Evolutionary conservation across 108 stramenopile genomes (phyloP).

Genomic region (Mayamaea pseudoterrestris): DNA sequence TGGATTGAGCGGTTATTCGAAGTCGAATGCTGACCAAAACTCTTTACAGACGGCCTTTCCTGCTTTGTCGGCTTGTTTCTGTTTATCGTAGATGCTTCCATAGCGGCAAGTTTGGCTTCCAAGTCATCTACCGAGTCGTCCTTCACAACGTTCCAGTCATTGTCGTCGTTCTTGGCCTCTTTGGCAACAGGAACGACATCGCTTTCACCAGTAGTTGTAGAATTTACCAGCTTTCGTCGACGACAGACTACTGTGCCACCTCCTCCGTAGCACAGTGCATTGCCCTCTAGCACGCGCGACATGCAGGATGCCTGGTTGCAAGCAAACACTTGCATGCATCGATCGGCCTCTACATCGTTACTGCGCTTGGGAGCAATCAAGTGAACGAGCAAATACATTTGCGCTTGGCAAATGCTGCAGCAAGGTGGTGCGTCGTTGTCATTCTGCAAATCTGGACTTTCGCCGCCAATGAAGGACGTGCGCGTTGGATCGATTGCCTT

Average conservation of each 20-base stretch:
- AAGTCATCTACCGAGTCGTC: slow-evolving; percentile 33
- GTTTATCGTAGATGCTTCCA: slow-evolving; percentile 12
- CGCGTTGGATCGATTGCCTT: slow-evolving; percentile 12
- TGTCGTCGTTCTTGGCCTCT: slow-evolving; percentile 7
- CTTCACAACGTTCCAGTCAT: slow-evolving; percentile 38
- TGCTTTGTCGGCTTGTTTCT: too few species aligned
- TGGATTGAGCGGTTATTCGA: too few species aligned
- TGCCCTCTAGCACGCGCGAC: slow-evolving; percentile 5
- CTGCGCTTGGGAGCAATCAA: slow-evolving; percentile 26
- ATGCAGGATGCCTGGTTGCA: slow-evolving; percentile 30
- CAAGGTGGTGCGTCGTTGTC: slow-evolving; percentile 7
- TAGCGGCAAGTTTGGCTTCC: slow-evolving; percentile 40
- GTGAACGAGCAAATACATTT: slow-evolving; percentile 48
- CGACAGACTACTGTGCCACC: slow-evolving; percentile 29
- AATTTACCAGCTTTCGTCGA: slow-evolving; percentile 2
- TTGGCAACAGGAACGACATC: slow-evolving; percentile 3
- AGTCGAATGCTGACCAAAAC: too few species aligned
- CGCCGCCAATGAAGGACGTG: slow-evolving; percentile 52
- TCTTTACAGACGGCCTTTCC: too few species aligned
- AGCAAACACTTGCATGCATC: slow-evolving; percentile 32
- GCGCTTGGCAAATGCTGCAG: slow-evolving; percentile 29
- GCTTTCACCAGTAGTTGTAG: slow-evolving; percentile 5
- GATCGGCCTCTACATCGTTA: too few species aligned
- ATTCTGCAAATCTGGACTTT: slow-evolving; percentile 14
- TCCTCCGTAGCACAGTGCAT: slow-evolving; percentile 26